Evolutionary conservation across 345 rosid genomes (phyloP).

Genomic region (Dimocarpus longan): DNA sequence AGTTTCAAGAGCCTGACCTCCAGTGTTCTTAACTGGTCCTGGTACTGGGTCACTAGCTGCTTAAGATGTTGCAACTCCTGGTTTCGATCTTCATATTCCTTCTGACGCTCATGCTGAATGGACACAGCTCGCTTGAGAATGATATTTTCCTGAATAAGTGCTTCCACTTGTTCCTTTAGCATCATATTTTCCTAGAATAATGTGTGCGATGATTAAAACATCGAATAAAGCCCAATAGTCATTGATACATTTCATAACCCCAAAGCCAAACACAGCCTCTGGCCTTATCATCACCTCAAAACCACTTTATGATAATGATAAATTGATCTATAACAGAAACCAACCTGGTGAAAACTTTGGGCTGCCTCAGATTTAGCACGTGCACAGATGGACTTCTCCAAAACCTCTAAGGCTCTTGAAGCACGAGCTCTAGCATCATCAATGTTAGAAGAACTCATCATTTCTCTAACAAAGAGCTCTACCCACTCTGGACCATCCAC

Average conservation of each 20-base stretch:
- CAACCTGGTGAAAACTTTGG: constrained; percentile 58
- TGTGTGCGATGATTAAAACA: neutral
- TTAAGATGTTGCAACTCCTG: constrained; percentile 76
- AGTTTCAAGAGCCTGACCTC: constrained; percentile 52
- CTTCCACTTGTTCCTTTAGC: constrained; percentile 73
- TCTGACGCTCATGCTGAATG: constrained; percentile 84
- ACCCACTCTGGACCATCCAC: constrained; percentile 79
- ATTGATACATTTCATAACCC: neutral
- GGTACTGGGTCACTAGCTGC: constrained; percentile 74
- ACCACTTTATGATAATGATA: neutral
- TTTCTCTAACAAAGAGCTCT: constrained; percentile 77
- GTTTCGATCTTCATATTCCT: constrained; percentile 55
- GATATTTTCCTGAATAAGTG: constrained; percentile 66
- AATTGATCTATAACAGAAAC: neutral
- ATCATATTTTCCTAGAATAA: constrained; percentile 55
- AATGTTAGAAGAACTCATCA: constrained; percentile 66
- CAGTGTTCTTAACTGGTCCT: constrained; percentile 78
- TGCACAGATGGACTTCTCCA: constrained; percentile 74
- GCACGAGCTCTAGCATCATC: constrained; percentile 88
- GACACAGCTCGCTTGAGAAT: constrained; percentile 78
- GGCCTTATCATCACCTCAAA: neutral
- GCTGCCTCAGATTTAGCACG: constrained; percentile 61
- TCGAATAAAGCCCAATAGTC: neutral
- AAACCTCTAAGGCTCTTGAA: constrained; percentile 68
- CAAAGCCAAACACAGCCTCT: neutral